Conservation (phyloP, 371 early-diverging fungal genomes). For the Coemansia sp. region DNA sequence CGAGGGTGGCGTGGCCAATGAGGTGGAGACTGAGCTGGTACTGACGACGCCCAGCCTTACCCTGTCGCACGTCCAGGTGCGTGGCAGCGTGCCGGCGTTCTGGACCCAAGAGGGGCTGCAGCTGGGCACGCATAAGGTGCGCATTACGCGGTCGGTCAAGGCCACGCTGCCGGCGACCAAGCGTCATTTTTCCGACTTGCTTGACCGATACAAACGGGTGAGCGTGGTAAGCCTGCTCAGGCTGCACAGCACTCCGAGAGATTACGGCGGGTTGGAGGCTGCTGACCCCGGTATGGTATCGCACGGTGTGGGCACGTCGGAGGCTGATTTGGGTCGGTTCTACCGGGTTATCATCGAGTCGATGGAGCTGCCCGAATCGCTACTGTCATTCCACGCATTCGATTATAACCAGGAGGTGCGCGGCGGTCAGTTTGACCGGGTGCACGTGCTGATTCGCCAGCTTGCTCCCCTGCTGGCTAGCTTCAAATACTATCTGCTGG, state of each 20-base stretch:
- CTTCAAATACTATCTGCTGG: conserved; percentile 69
- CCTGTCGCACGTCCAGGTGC: conserved; percentile 45
- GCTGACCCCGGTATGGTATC: conserved; percentile 14
- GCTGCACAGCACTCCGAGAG: conserved; percentile 54
- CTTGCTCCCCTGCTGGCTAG: conserved; percentile 22
- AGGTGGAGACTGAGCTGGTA: conserved; percentile 80
- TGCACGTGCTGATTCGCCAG: conserved; percentile 56
- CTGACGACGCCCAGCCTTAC: conserved; percentile 9
- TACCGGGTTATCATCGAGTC: conserved; percentile 61
- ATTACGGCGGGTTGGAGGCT: conserved; percentile 50
- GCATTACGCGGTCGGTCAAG: conserved; percentile 66
- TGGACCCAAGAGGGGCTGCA: conserved; percentile 95
- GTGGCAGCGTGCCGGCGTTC: conserved; percentile 97
- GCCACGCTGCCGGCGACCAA: conserved; percentile 77
- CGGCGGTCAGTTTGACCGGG: conserved; percentile 77
- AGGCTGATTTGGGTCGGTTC: conserved; percentile 67
- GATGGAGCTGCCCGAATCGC: conserved; percentile 42
- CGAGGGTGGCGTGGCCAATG: conserved; percentile 96
- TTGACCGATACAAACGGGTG: conserved; percentile 70
- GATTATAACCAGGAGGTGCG: conserved; percentile 84
- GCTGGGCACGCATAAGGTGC: conserved; percentile 76
- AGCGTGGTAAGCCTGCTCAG: conserved; percentile 83
- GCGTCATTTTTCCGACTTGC: conserved; percentile 77
- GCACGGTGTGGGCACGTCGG: conserved; percentile 45
- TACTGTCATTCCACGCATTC: conserved; percentile 64